phyloP scores from a whole-genome alignment of 768 basidiomycete genomes.

The Mycena epipterygia region DNA sequence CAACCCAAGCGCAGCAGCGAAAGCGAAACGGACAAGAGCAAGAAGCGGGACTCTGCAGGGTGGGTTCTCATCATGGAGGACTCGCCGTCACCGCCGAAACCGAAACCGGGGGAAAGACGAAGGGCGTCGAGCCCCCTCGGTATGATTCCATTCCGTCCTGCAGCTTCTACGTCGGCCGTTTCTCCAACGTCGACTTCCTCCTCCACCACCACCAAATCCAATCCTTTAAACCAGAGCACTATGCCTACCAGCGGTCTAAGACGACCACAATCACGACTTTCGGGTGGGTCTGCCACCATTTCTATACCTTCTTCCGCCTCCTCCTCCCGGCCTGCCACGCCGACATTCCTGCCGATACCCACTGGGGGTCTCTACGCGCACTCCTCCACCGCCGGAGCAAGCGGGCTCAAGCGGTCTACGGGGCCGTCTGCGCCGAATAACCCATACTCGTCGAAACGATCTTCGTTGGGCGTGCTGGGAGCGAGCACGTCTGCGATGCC shows the following conservation, averaged over 20 bases:
- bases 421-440: constrained; percentile 61
- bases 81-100: constrained; percentile 77
- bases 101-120: constrained; percentile 67
- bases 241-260: constrained; percentile 59
- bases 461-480: constrained; percentile 63
- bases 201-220: constrained; percentile 48
- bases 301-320: constrained; percentile 71
- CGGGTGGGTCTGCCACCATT: constrained; percentile 71
- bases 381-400: constrained; percentile 52
- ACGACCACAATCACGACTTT: constrained; percentile 82
- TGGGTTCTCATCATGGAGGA: constrained; percentile 95
- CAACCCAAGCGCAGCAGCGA: constrained; percentile 61
- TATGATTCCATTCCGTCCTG: constrained; percentile 65
- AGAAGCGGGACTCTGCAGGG: constrained; percentile 76
- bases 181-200: constrained; percentile 56
- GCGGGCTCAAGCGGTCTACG: constrained; percentile 72
- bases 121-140: constrained; percentile 75
- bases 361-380: constrained; percentile 63
- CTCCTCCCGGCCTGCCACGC: constrained; percentile 78
- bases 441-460: constrained; percentile 63
- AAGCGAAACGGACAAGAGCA: constrained; percentile 57
- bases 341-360: constrained; percentile 83
- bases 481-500: constrained; percentile 53
- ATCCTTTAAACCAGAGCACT: constrained; percentile 57
- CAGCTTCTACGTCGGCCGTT: constrained; percentile 59